Conservation (phyloP, 164 flowering plant genomes). For the Vitis rupestris region DNA sequence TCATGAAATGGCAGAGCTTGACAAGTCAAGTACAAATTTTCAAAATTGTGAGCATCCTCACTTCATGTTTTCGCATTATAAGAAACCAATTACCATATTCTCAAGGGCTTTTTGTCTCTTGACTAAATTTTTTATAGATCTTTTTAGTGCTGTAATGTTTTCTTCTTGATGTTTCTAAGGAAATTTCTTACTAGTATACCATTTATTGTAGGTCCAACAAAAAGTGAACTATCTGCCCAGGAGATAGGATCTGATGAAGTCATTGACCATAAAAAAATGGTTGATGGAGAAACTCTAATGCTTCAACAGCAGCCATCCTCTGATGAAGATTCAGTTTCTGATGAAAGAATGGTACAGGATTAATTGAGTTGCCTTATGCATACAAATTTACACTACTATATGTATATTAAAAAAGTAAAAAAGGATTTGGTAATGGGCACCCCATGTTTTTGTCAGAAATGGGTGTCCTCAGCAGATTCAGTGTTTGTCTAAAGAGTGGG, state of each 20-base stretch:
- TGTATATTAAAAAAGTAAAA: too few species aligned
- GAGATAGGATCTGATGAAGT: conserved; percentile 1
- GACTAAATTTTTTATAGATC: neutral
- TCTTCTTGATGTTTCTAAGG: neutral
- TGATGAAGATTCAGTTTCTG: neutral
- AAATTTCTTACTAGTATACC: neutral
- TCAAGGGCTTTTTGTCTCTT: neutral
- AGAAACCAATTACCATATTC: neutral
- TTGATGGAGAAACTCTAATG: neutral
- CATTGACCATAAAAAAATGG: neutral
- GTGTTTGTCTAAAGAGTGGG: too few species aligned
- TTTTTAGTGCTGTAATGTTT: neutral
- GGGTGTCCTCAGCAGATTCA: too few species aligned
- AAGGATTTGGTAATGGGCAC: too few species aligned
- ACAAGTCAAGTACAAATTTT: neutral
- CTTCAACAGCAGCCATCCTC: neutral
- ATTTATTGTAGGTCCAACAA: neutral
- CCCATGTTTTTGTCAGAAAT: too few species aligned
- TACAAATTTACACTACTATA: too few species aligned
- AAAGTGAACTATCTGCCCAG: neutral
- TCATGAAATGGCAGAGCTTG: neutral
- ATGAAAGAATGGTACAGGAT: conserved; percentile 3
- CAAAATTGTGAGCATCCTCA: neutral
- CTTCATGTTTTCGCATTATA: neutral
- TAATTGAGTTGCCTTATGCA: neutral